Percentiles rank a stretch among this genome's conserved stretches.
These are phyloP conservation scores for Agapanthus africanus DNA, from an alignment of 106 monocot genomes.

Conservation along the genomic window DNA sequence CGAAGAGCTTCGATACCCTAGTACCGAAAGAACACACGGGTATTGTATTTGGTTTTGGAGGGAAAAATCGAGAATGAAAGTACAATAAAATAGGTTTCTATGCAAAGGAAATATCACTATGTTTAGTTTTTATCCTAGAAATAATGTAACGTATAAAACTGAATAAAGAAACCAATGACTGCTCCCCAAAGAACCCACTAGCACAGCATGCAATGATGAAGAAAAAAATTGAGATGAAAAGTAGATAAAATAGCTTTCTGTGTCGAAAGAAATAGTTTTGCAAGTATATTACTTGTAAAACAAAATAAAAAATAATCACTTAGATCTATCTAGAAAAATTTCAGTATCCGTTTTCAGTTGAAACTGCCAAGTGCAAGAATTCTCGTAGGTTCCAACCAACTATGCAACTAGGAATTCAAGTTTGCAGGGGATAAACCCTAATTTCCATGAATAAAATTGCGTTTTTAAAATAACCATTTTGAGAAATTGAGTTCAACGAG, in stretches of 20 bases:
- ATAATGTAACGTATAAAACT: neutral
- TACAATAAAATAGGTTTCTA: neutral
- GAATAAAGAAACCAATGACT: no score
- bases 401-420: neutral
- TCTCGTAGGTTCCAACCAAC: neutral
- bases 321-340: neutral
- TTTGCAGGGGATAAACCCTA: neutral
- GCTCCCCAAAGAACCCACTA: no score
- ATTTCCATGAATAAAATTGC: neutral
- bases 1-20: constrained; percentile 41
- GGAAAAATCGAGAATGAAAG: neutral
- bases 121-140: neutral
- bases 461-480: neutral
- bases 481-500: neutral
- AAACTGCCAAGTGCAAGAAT: neutral
- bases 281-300: no score
- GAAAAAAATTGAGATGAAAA: no score
- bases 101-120: neutral
- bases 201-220: no score
- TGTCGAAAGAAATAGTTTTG: no score
- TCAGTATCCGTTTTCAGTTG: neutral
- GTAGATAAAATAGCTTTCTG: no score
- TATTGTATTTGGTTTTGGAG: neutral
- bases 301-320: no score
- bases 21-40: neutral